Conservation (phyloP, 1,284 basidiomycete species). For the Gymnopus androsaceus region DNA sequence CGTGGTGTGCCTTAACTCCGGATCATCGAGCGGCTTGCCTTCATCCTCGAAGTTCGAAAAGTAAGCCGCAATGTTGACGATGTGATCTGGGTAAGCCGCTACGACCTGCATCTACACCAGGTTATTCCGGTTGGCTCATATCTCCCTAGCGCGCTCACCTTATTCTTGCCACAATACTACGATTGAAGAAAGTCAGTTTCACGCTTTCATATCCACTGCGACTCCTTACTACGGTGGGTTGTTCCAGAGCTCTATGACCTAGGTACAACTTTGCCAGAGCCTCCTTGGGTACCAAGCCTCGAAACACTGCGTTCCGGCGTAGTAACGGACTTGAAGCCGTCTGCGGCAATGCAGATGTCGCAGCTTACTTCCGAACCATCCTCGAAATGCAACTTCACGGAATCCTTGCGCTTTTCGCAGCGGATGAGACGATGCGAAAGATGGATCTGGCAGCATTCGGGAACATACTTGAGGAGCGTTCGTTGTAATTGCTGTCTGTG, state of each 20-base stretch:
- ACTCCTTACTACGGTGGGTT: background rate
- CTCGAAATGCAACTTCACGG: conserved; percentile 41
- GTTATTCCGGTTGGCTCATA: too few species aligned
- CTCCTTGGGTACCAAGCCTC: conserved; percentile 6
- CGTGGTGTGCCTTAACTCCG: conserved; percentile 34
- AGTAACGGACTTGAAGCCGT: conserved; percentile 36
- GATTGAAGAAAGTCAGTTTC: background rate
- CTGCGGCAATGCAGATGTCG: conserved; percentile 53
- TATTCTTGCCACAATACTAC: conserved; percentile 4
- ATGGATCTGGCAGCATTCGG: too few species aligned
- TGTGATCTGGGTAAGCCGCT: conserved; percentile 42
- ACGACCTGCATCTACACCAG: conserved; percentile 31
- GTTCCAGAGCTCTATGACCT: background rate
- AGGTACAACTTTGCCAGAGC: background rate
- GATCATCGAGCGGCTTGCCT: conserved; percentile 34
- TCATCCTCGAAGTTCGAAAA: conserved; percentile 34
- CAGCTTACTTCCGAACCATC: conserved; percentile 44
- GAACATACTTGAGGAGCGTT: conserved; percentile 36
- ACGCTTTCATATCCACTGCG: background rate
- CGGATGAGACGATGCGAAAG: too few species aligned
- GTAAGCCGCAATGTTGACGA: conserved; percentile 46
- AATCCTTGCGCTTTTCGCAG: conserved; percentile 32
- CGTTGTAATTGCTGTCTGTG: conserved; percentile 45
- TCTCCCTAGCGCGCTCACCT: background rate
- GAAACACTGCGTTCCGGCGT: background rate